Percentiles rank a stretch among this genome's conserved stretches.
Conservation (phyloP, 805 yeast species). For the Clavispora vitiphila region DNA sequence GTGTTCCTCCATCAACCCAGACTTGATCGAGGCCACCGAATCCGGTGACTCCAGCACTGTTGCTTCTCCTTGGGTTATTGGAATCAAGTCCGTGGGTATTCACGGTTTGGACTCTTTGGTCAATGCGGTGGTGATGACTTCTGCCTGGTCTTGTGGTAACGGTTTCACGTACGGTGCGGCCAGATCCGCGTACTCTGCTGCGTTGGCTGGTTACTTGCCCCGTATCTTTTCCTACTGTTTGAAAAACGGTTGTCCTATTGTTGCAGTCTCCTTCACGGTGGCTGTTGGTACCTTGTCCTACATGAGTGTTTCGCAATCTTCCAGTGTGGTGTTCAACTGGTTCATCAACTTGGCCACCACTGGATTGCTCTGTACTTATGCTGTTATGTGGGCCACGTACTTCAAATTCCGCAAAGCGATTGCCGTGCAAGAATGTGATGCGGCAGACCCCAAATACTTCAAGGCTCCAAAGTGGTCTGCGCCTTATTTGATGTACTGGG, state of each 20-base stretch:
- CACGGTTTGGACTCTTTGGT: conserved; percentile 31
- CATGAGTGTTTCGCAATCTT: conserved; percentile 43
- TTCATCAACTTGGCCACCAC: conserved; percentile 60
- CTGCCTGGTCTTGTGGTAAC: conserved; percentile 37
- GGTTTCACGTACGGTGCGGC: conserved; percentile 33
- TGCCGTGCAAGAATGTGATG: conserved; percentile 35
- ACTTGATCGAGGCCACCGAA: conserved; percentile 19
- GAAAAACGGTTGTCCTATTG: conserved; percentile 65
- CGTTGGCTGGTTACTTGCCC: conserved; percentile 85
- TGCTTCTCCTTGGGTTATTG: conserved; percentile 36
- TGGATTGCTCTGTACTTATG: conserved; percentile 60
- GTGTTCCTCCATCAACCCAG: conserved; percentile 31
- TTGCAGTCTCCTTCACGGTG: conserved; percentile 46
- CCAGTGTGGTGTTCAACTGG: conserved; percentile 68
- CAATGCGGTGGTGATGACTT: conserved; percentile 27
- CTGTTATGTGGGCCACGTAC: conserved; percentile 54
- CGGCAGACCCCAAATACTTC: conserved; percentile 10
- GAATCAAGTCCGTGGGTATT: conserved; percentile 30
- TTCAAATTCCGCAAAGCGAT: conserved; percentile 32
- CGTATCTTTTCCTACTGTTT: conserved; percentile 56
- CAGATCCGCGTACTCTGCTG: conserved; percentile 48
- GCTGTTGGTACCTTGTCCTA: conserved; percentile 26
- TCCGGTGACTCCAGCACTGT: conserved; percentile 34
- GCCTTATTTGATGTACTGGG: conserved; percentile 16
- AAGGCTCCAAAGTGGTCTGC: conserved; percentile 10